A percentile compares a stretch with the other conserved stretches of the same genome.
Evolutionary conservation across 164 flowering plant genomes (phyloP).

Genomic region (grape (Vitis vinifera)): ASM3070453v1 NC_081807.1:20243501-20244000

Average conservation of each 20-base stretch:
- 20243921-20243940: constrained; percentile 80
- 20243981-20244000: constrained; percentile 83
- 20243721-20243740: constrained; percentile 96
- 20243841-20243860: constrained; percentile 97
- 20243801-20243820: constrained; percentile 94
- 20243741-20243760: constrained; percentile 86
- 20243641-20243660: constrained; percentile 92
- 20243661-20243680: constrained; percentile 94
- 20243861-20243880: constrained; percentile 88
- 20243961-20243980: constrained; percentile 95
- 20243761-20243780: constrained; percentile 94
- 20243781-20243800: constrained; percentile 78
- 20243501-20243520: constrained; percentile 80
- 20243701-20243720: constrained; percentile 77
- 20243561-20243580: constrained; percentile 94
- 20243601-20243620: too few species aligned
- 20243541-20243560: constrained; percentile 81
- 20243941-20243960: constrained; percentile 75
- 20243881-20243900: constrained; percentile 94
- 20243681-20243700: constrained; percentile 83
- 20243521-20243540: constrained; percentile 89
- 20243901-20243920: constrained; percentile 88
- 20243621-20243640: constrained; percentile 86
- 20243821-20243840: constrained; percentile 84
- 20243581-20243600: too few species aligned